phyloP scores from a whole-genome alignment of 805 yeast species.

The Suhomyces sp. region DNA sequence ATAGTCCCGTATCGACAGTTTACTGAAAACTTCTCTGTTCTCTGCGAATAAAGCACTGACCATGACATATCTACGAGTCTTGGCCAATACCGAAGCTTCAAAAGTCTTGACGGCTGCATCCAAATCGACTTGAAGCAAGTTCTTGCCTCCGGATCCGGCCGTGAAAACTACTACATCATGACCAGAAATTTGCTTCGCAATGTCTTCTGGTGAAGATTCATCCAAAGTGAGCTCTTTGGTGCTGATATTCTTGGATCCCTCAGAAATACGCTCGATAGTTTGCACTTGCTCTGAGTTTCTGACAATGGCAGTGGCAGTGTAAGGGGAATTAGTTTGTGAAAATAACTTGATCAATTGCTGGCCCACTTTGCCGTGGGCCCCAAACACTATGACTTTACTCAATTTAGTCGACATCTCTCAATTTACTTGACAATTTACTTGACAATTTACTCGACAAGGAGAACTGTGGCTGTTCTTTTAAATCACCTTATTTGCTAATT shows the following conservation, averaged over 20 bases:
- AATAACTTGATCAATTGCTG: constrained; percentile 38
- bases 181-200: constrained; percentile 41
- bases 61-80: constrained; percentile 45
- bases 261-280: constrained; percentile 36
- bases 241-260: constrained; percentile 21
- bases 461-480: background rate
- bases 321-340: constrained; percentile 18
- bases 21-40: constrained; percentile 46
- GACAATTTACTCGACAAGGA: background rate
- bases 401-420: background rate
- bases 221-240: constrained; percentile 40
- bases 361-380: constrained; percentile 66
- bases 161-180: constrained; percentile 56
- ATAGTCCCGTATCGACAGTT: constrained; percentile 40
- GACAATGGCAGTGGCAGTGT: constrained; percentile 40
- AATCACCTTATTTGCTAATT: background rate
- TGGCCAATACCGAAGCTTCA: constrained; percentile 50
- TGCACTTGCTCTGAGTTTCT: constrained; percentile 46
- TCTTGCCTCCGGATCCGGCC: constrained; percentile 63
- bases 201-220: constrained; percentile 28
- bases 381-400: constrained; percentile 35
- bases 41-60: constrained; percentile 57
- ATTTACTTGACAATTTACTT: background rate
- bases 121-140: constrained; percentile 52
- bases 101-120: constrained; percentile 58